phyloP scores from a whole-genome alignment of 768 basidiomycete genomes.

The Amanita muscaria region DNA sequence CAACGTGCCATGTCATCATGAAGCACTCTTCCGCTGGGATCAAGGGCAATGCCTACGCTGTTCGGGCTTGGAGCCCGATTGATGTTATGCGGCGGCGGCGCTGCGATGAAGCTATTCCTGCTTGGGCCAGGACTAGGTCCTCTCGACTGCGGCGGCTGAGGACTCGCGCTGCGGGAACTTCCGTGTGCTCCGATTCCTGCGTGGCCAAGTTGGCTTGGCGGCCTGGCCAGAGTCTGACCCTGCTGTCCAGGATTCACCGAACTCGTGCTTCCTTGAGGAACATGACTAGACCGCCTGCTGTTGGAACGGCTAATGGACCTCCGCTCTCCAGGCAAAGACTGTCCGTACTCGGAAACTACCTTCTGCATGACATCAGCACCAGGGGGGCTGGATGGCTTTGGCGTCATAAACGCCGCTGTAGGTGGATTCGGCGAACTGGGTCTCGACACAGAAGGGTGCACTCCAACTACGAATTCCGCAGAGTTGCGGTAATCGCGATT shows the following conservation, averaged over 20 bases:
- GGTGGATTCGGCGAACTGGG: conserved; percentile 68
- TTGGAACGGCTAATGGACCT: conserved; percentile 49
- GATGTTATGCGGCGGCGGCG: conserved; percentile 28
- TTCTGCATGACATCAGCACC: conserved; percentile 57
- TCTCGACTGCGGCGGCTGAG: conserved; percentile 43
- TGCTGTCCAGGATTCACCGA: conserved; percentile 12
- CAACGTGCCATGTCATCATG: conserved; percentile 71
- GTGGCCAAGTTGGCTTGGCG: conserved; percentile 57
- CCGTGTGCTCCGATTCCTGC: conserved; percentile 79
- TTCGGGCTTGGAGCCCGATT: conserved; percentile 65
- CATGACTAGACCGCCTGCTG: conserved; percentile 34
- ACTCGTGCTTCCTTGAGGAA: conserved; percentile 20
- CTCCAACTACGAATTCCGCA: conserved; percentile 73
- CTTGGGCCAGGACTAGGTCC: conserved; percentile 45
- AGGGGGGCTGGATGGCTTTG: conserved; percentile 37
- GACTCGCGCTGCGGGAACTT: conserved; percentile 53
- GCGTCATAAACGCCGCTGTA: conserved; percentile 69
- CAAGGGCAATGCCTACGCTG: conserved; percentile 74
- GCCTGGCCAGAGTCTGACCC: conserved; percentile 39
- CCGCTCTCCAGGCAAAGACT: conserved; percentile 81
- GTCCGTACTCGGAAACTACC: conserved; percentile 71
- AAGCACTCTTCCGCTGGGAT: conserved; percentile 70
- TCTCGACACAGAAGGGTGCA: conserved; percentile 62
- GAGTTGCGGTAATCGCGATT: conserved; percentile 62
- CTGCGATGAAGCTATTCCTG: conserved; percentile 29